These are phyloP conservation scores for Cokeromyces recurvatus DNA, from an alignment of 371 early-diverging fungal species.

Conservation along the genomic window DNA sequence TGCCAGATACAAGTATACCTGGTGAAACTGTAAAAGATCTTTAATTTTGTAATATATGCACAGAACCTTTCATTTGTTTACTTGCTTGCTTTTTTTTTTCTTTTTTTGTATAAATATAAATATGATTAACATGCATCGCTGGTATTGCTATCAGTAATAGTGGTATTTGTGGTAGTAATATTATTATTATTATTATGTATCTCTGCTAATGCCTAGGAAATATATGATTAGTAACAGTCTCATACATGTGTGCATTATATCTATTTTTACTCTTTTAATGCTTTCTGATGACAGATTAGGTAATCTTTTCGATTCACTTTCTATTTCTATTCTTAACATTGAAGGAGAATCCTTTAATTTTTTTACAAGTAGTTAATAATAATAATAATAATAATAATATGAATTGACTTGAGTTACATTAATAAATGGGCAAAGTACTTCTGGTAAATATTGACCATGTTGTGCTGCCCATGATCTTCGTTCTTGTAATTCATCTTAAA, in stretches of 20 bases:
- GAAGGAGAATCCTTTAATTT: constrained; percentile 16
- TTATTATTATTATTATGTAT: constrained; percentile 9
- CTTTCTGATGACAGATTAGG: constrained; percentile 30
- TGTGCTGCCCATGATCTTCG: constrained; percentile 34
- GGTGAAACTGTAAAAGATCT: constrained; percentile 17
- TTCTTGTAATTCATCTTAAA: constrained; percentile 36
- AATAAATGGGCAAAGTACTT: constrained; percentile 42
- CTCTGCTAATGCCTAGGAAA: constrained; percentile 12
- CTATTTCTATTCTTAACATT: constrained; percentile 12
- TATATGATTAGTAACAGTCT: neutral
- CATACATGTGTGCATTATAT: neutral
- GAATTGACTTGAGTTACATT: too few relatives aligned
- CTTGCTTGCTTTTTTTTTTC: too few relatives aligned
- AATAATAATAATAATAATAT: neutral
- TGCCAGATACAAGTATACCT: constrained; percentile 27
- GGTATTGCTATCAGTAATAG: too few relatives aligned
- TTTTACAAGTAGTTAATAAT: neutral
- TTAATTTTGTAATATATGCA: too few relatives aligned
- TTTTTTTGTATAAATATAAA: too few relatives aligned
- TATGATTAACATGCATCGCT: too few relatives aligned
- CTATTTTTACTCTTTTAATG: constrained; percentile 26
- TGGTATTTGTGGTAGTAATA: too few relatives aligned
- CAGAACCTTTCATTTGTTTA: neutral
- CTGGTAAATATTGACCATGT: constrained; percentile 44
- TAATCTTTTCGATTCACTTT: constrained; percentile 15